A percentile compares a stretch with the other conserved stretches of the same genome.
phyloP scores from a whole-genome alignment of 2,329 filamentous ascomycete species.

The Fusarium sp. region DNA sequence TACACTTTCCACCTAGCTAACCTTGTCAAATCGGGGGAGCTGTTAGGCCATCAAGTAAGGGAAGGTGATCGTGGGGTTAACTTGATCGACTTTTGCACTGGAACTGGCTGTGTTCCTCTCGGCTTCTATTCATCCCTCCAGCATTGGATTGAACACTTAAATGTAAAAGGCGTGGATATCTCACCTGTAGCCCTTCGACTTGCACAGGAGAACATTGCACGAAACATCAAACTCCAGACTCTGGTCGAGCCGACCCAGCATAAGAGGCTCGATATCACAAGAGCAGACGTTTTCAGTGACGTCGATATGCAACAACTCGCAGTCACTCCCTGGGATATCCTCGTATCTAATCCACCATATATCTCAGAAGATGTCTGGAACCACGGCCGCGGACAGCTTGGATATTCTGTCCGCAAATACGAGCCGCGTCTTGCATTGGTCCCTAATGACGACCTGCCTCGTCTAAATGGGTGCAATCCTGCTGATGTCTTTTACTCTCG shows the following conservation, averaged over 20 bases:
- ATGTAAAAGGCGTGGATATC: slow-evolving; percentile 81
- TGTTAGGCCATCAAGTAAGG: slow-evolving; percentile 28
- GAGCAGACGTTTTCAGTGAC: slow-evolving; percentile 66
- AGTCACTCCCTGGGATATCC: slow-evolving; percentile 67
- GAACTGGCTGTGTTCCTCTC: slow-evolving; percentile 90
- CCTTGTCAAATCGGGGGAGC: slow-evolving; percentile 54
- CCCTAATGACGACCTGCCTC: slow-evolving; percentile 54
- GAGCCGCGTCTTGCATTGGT: slow-evolving; percentile 89
- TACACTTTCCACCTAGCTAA: slow-evolving; percentile 72
- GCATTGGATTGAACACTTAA: slow-evolving; percentile 58
- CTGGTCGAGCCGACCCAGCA: slow-evolving; percentile 36
- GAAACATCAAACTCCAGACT: slow-evolving; percentile 59
- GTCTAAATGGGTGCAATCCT: slow-evolving; percentile 52
- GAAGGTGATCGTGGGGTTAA: slow-evolving; percentile 59
- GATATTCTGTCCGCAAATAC: slow-evolving; percentile 84
- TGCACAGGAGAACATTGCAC: slow-evolving; percentile 73
- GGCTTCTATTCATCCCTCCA: slow-evolving; percentile 77
- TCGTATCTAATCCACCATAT: slow-evolving; percentile 94
- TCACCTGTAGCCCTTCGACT: slow-evolving; percentile 76
- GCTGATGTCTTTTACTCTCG: slow-evolving; percentile 77
- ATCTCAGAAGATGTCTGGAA: slow-evolving; percentile 73
- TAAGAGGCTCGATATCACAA: slow-evolving; percentile 60
- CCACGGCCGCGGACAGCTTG: slow-evolving; percentile 59
- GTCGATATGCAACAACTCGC: slow-evolving; percentile 53
- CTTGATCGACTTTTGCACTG: slow-evolving; percentile 90